A percentile compares a stretch with the other conserved stretches of the same genome.
phyloP scores from a whole-genome alignment of 768 basidiomycete genomes.

The Suillus hirtellus region DNA sequence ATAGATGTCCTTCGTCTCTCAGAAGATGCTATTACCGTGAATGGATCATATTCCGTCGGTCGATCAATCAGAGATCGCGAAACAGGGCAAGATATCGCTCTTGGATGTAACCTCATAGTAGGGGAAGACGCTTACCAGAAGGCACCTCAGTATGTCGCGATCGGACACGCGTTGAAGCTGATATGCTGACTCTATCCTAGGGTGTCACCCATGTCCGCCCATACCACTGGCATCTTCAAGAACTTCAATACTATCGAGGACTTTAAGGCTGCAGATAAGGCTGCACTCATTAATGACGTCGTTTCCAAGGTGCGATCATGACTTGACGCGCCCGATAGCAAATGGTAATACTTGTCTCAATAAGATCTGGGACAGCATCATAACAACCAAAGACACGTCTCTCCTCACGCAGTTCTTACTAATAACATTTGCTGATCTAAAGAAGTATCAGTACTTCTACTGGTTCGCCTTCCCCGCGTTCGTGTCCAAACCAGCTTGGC shows the following conservation, averaged over 20 bases:
- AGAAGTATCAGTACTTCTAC: slow-evolving; percentile 97
- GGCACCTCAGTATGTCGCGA: slow-evolving; percentile 42
- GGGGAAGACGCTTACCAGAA: slow-evolving; percentile 65
- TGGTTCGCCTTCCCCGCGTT: slow-evolving; percentile 98
- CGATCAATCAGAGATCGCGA: slow-evolving; percentile 73
- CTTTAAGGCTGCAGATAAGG: slow-evolving; percentile 88
- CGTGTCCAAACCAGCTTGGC: slow-evolving; percentile 88
- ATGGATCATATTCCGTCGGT: slow-evolving; percentile 71
- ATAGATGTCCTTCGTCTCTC: slow-evolving; percentile 87
- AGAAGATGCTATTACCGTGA: slow-evolving; percentile 63
- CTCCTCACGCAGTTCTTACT: slow-evolving; percentile 79
- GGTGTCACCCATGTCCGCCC: slow-evolving; percentile 47
- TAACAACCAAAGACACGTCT: slow-evolving; percentile 50
- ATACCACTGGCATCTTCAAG: slow-evolving; percentile 70
- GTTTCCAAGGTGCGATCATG: slow-evolving; percentile 57
- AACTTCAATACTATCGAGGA: slow-evolving; percentile 98
- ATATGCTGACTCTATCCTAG: slow-evolving; percentile 30
- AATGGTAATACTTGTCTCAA: neutral
- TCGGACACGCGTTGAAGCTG: slow-evolving; percentile 5
- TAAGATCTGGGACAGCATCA: slow-evolving; percentile 72
- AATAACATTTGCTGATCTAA: slow-evolving; percentile 94
- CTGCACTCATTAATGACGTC: slow-evolving; percentile 74
- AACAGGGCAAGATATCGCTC: slow-evolving; percentile 69
- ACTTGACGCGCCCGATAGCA: neutral
- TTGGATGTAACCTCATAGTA: slow-evolving; percentile 67